These are phyloP conservation scores for Rubroboletus satanas DNA, from an alignment of 768 basidiomycete genomes.

Conservation along the genomic window DNA sequence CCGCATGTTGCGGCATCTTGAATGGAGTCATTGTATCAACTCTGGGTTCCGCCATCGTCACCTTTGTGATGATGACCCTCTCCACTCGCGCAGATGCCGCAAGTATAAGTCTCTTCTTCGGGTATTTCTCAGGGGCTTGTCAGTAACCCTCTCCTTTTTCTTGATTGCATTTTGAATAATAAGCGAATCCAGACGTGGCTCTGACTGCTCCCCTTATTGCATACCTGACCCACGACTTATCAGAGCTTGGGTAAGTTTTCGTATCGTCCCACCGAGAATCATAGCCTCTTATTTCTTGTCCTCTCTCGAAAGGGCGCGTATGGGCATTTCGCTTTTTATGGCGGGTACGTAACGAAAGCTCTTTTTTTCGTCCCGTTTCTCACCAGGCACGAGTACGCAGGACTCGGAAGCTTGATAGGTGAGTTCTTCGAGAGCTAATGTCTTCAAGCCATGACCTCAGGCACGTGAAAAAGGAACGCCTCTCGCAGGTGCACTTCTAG, in stretches of 20 bases:
- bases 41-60: slow-evolving; percentile 33
- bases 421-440: background rate
- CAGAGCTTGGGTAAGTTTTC: slow-evolving; percentile 44
- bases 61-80: slow-evolving; percentile 43
- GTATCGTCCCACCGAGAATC: slow-evolving; percentile 4
- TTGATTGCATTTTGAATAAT: background rate
- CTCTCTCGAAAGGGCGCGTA: slow-evolving; percentile 27
- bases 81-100: slow-evolving; percentile 35
- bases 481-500: slow-evolving; percentile 52
- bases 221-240: slow-evolving; percentile 38
- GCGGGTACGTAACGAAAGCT: slow-evolving; percentile 32
- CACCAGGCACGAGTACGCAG: slow-evolving; percentile 12
- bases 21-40: slow-evolving; percentile 40
- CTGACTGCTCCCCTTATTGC: slow-evolving; percentile 42
- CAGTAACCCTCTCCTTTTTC: slow-evolving; percentile 12
- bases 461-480: slow-evolving; percentile 42
- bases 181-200: slow-evolving; percentile 32
- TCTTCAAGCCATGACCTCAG: slow-evolving; percentile 18
- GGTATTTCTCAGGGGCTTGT: slow-evolving; percentile 49
- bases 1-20: slow-evolving; percentile 40
- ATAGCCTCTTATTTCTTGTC: slow-evolving; percentile 9
- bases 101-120: slow-evolving; percentile 41
- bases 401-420: slow-evolving; percentile 24
- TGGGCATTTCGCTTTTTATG: slow-evolving; percentile 49
- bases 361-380: background rate